Conservation (phyloP, 805 yeast species). For the Candida loeiensis region DNA sequence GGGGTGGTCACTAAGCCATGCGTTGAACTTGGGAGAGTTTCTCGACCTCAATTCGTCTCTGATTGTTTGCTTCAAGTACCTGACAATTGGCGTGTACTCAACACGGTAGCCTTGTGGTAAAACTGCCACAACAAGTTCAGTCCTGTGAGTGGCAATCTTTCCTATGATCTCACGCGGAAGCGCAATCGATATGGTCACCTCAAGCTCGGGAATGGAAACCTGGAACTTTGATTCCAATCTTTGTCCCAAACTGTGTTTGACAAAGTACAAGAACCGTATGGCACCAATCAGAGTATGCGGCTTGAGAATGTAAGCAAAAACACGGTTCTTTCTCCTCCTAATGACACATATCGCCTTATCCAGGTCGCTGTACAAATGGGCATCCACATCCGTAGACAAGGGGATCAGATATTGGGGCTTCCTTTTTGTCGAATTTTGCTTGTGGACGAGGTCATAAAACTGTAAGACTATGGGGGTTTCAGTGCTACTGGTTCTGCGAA, state of each 20-base stretch:
- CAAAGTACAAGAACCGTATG: conserved; percentile 59
- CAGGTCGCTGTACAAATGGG: conserved; percentile 57
- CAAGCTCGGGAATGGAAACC: conserved; percentile 45
- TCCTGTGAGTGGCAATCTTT: conserved; percentile 10
- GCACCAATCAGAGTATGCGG: conserved; percentile 53
- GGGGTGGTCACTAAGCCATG: conserved; percentile 22
- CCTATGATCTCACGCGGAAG: conserved; percentile 35
- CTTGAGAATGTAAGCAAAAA: conserved; percentile 50
- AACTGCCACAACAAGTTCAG: conserved; percentile 10
- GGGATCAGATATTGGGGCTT: conserved; percentile 22
- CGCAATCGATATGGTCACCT: conserved; percentile 41
- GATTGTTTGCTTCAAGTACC: conserved; percentile 38
- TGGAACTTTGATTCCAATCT: conserved; percentile 23
- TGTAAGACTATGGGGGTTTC: conserved; percentile 58
- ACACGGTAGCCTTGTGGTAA: conserved; percentile 24
- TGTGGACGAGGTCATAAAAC: conserved; percentile 49
- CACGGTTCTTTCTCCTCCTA: conserved; percentile 21
- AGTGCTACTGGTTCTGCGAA: conserved; percentile 54
- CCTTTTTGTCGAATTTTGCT: conserved; percentile 16
- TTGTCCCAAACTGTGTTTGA: conserved; percentile 46
- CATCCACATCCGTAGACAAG: conserved; percentile 20
- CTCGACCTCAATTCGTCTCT: conserved; percentile 25
- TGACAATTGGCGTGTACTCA: conserved; percentile 25
- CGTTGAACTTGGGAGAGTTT: conserved; percentile 8
- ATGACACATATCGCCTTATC: conserved; percentile 68